Evolutionary conservation across 176 grass and related monocot genomes (phyloP).

Genomic region (Rhipidocladum racemiflorum): DNA sequence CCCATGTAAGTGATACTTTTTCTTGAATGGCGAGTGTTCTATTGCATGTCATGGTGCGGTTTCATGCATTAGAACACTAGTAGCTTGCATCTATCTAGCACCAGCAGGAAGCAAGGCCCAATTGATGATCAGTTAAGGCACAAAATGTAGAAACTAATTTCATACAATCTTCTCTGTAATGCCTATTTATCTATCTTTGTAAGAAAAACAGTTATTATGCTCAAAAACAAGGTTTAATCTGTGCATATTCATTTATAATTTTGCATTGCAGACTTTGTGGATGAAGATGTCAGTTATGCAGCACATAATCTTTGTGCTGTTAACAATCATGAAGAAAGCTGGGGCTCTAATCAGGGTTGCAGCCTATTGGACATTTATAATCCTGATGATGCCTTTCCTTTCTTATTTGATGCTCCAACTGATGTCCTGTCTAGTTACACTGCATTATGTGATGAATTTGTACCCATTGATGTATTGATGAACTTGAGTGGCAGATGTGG

Average conservation of each 20-base stretch:
- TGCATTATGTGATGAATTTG: conserved; percentile 40
- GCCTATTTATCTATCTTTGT: not conserved
- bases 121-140: not conserved
- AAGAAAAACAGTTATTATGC: not conserved
- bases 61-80: not conserved
- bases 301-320: conserved; percentile 17
- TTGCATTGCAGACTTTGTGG: conserved; percentile 24
- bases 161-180: not conserved
- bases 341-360: conserved; percentile 41
- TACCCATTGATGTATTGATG: conserved; percentile 49
- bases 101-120: not conserved
- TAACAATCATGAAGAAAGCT: conserved; percentile 30
- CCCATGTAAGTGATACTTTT: not conserved
- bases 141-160: not conserved
- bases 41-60: not conserved
- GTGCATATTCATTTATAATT: conserved; percentile 23
- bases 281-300: conserved; percentile 17
- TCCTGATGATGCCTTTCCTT: conserved; percentile 52
- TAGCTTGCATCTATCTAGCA: conserved; percentile 7
- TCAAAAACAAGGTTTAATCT: conserved; percentile 14
- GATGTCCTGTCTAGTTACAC: conserved; percentile 46
- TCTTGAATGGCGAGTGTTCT: not conserved
- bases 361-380: conserved; percentile 62
- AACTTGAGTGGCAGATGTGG: conserved; percentile 47
- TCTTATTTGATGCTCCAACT: conserved; percentile 57